Percentiles rank a stretch among this genome's conserved stretches.
Conservation (phyloP, 2,329 filamentous ascomycete genomes). For the Aschersonia sp. region DNA sequence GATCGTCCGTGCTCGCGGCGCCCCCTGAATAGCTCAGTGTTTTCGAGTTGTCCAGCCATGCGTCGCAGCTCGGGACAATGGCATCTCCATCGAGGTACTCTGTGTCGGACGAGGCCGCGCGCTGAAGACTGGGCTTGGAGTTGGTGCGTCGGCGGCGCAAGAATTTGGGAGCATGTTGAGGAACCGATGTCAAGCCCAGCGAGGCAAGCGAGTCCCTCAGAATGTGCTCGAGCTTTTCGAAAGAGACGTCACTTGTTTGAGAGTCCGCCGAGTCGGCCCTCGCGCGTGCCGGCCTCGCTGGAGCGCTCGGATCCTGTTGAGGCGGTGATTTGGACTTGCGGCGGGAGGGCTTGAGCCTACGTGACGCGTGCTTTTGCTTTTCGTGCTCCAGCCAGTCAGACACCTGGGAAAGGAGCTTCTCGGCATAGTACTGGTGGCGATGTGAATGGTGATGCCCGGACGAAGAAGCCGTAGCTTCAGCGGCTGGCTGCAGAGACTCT, state of each 20-base stretch:
- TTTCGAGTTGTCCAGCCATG: slow-evolving; percentile 75
- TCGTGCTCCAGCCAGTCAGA: slow-evolving; percentile 71
- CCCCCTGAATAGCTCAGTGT: slow-evolving; percentile 60
- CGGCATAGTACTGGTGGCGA: slow-evolving; percentile 25
- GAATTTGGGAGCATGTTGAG: slow-evolving; percentile 26
- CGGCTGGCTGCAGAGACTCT: slow-evolving; percentile 11
- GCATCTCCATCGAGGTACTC: slow-evolving; percentile 72
- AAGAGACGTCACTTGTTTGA: slow-evolving; percentile 54
- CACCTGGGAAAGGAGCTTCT: slow-evolving; percentile 58
- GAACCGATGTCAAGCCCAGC: slow-evolving; percentile 31
- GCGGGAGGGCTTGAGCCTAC: slow-evolving; percentile 15
- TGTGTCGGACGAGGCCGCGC: slow-evolving; percentile 61
- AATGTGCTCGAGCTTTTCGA: slow-evolving; percentile 72
- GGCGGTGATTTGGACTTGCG: slow-evolving; percentile 26
- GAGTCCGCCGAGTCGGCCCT: slow-evolving; percentile 45
- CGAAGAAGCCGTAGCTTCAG: slow-evolving; percentile 13
- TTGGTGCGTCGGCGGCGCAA: slow-evolving; percentile 24
- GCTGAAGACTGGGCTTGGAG: slow-evolving; percentile 23
- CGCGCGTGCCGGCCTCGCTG: slow-evolving; percentile 8
- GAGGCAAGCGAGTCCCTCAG: slow-evolving; percentile 50
- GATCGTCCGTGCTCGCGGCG: slow-evolving; percentile 24
- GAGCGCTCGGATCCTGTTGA: slow-evolving; percentile 9
- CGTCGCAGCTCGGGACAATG: slow-evolving; percentile 75
- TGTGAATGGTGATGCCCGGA: slow-evolving; percentile 14
- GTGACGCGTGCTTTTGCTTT: slow-evolving; percentile 41